A percentile compares a stretch with the other conserved stretches of the same genome.
phyloP scores from a whole-genome alignment of 805 yeast species.

The Wickerhamiella alocasiicola region DNA sequence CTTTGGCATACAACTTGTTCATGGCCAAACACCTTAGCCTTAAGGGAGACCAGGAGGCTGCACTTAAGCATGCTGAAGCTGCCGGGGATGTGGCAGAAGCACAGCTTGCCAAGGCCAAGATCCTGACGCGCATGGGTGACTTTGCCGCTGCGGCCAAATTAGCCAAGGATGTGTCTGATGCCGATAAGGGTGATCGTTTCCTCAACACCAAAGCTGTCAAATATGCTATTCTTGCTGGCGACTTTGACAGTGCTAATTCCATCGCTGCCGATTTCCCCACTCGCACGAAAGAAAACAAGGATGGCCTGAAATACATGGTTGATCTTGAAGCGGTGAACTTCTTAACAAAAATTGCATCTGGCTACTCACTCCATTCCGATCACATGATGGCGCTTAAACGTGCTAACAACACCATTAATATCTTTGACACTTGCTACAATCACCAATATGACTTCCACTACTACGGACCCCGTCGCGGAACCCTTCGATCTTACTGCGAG shows the following conservation, averaged over 20 bases:
- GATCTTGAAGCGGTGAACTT: constrained; percentile 90
- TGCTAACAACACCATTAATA: constrained; percentile 48
- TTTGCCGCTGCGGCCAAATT: constrained; percentile 46
- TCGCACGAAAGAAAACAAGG: constrained; percentile 38
- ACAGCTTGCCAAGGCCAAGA: constrained; percentile 66
- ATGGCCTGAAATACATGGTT: constrained; percentile 74
- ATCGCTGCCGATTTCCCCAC: constrained; percentile 52
- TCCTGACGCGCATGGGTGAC: constrained; percentile 61
- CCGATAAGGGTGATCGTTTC: constrained; percentile 84
- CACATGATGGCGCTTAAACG: constrained; percentile 73
- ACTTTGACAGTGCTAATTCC: constrained; percentile 60
- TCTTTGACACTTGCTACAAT: constrained; percentile 55
- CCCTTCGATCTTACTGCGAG: constrained; percentile 69
- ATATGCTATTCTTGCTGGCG: constrained; percentile 65
- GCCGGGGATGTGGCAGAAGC: constrained; percentile 58
- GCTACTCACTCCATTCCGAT: constrained; percentile 52
- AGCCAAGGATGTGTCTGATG: constrained; percentile 56
- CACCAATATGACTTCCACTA: constrained; percentile 95
- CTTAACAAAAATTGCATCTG: constrained; percentile 70
- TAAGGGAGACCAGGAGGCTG: constrained; percentile 39
- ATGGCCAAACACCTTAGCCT: constrained; percentile 51
- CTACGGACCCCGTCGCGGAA: constrained; percentile 81
- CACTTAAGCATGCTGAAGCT: constrained; percentile 31
- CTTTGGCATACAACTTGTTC: constrained; percentile 8
- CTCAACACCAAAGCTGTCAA: constrained; percentile 80